Conservation (phyloP, 169 alveolate genomes). For the Eimeria maxima region DNA sequence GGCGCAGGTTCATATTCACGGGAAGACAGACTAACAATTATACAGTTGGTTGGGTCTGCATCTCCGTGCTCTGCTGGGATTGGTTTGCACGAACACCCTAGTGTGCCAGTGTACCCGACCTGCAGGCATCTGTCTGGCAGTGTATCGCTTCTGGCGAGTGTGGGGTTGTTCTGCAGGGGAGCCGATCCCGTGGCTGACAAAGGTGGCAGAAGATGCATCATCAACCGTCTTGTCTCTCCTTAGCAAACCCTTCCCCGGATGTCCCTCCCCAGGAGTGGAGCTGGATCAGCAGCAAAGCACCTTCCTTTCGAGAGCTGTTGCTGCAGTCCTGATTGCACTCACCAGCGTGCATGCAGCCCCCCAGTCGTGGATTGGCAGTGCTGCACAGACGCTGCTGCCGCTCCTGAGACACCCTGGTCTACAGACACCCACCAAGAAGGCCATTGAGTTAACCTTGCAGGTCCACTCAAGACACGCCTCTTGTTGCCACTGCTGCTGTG, state of each 20-base stretch:
- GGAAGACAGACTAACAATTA: too few relatives aligned
- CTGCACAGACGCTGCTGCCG: conserved; percentile 80
- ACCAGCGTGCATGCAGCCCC: conserved; percentile 82
- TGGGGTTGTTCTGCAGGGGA: conserved; percentile 64
- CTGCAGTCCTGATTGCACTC: conserved; percentile 66
- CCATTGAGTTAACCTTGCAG: conserved; percentile 66
- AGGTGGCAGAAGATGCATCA: conserved; percentile 69
- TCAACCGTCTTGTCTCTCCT: conserved; percentile 65
- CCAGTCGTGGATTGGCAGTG: conserved; percentile 84
- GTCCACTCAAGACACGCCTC: conserved; percentile 21
- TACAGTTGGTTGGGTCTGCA: not conserved
- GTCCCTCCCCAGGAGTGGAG: not conserved
- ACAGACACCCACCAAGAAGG: conserved; percentile 21
- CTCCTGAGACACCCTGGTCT: conserved; percentile 77
- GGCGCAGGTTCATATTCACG: not conserved
- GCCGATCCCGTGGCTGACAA: conserved; percentile 74
- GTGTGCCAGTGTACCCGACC: not conserved
- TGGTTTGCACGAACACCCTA: not conserved
- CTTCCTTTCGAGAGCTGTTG: conserved; percentile 5
- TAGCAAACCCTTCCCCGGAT: conserved; percentile 42
- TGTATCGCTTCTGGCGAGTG: not conserved
- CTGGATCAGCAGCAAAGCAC: not conserved
- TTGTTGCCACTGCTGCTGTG: not conserved
- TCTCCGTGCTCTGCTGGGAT: not conserved
- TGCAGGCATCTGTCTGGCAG: not conserved